Evolutionary conservation across 176 grass and related monocot species (phyloP).

Genomic region (Avena eriantha): DNA sequence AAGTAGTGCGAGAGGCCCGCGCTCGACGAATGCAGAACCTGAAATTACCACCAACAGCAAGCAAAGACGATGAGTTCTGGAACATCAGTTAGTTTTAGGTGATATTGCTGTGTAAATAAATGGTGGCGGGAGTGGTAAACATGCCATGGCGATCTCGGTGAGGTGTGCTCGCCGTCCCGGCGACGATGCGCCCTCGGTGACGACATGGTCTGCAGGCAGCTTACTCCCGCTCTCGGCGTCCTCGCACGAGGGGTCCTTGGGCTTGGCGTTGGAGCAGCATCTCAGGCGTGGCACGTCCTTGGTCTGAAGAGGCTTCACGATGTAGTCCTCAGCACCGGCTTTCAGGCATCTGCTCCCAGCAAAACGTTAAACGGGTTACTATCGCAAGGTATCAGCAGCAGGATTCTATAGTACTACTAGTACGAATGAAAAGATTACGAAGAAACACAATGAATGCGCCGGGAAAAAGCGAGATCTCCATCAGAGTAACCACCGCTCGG

Average conservation of each 20-base stretch:
- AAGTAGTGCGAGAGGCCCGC: slow-evolving; percentile 71
- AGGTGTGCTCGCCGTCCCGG: slow-evolving; percentile 51
- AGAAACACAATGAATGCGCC: slow-evolving; percentile 34
- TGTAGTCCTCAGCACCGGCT: slow-evolving; percentile 86
- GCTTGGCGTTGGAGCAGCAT: slow-evolving; percentile 57
- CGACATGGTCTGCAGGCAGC: slow-evolving; percentile 10
- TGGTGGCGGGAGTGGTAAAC: not conserved
- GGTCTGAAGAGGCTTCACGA: slow-evolving; percentile 84
- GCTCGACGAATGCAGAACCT: slow-evolving; percentile 66
- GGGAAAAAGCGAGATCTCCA: slow-evolving; percentile 28
- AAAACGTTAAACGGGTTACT: not conserved
- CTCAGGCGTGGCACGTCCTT: slow-evolving; percentile 80
- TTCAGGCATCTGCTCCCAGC: slow-evolving; percentile 48
- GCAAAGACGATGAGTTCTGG: not conserved
- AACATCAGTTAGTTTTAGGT: not conserved
- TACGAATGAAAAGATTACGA: not conserved
- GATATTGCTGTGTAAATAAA: not conserved
- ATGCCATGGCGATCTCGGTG: slow-evolving; percentile 68
- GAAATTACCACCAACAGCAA: slow-evolving; percentile 32
- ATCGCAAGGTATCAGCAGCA: not conserved
- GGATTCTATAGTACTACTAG: not conserved
- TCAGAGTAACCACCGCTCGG: not conserved
- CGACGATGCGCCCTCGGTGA: slow-evolving; percentile 21
- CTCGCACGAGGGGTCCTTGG: not conserved
- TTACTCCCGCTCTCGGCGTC: slow-evolving; percentile 41